Conservation (phyloP, 805 yeast genomes). For the Candida taoyuanica region DNA sequence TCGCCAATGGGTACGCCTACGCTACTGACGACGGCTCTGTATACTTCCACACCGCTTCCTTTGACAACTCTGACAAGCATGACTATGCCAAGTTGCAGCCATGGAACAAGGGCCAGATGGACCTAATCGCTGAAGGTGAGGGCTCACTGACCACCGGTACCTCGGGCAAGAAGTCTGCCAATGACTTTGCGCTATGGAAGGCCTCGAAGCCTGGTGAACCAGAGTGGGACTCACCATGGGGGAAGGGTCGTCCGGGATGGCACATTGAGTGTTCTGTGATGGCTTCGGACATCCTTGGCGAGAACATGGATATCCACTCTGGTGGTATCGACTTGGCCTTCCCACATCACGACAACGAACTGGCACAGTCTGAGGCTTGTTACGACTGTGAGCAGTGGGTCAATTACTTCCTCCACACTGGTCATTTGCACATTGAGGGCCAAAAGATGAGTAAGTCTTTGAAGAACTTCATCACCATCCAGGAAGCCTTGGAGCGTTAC, state of each 20-base stretch:
- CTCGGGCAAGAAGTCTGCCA: slow-evolving; percentile 62
- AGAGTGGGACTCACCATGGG: slow-evolving; percentile 94
- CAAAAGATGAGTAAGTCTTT: slow-evolving; percentile 96
- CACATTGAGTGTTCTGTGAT: slow-evolving; percentile 98
- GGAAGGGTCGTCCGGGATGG: slow-evolving; percentile 98
- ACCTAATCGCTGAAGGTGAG: slow-evolving; percentile 89
- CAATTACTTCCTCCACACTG: slow-evolving; percentile 93
- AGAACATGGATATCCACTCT: slow-evolving; percentile 85
- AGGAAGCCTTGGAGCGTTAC: slow-evolving; percentile 73
- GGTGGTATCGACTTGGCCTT: slow-evolving; percentile 97
- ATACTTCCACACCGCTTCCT: slow-evolving; percentile 85
- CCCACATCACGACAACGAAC: slow-evolving; percentile 98
- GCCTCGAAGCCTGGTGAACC: slow-evolving; percentile 97
- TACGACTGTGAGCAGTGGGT: slow-evolving; percentile 92
- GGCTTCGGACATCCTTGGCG: slow-evolving; percentile 88
- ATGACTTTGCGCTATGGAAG: slow-evolving; percentile 97
- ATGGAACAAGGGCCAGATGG: slow-evolving; percentile 90
- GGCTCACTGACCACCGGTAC: slow-evolving; percentile 63
- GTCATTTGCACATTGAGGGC: slow-evolving; percentile 97
- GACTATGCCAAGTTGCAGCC: slow-evolving; percentile 96
- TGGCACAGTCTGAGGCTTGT: slow-evolving; percentile 95
- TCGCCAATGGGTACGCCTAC: slow-evolving; percentile 80
- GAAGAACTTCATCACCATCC: slow-evolving; percentile 92
- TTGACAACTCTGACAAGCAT: slow-evolving; percentile 69
- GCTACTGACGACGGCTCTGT: slow-evolving; percentile 85